Conservation (phyloP, 1,139 yeast species). For the Geotrichum fermentans region DNA sequence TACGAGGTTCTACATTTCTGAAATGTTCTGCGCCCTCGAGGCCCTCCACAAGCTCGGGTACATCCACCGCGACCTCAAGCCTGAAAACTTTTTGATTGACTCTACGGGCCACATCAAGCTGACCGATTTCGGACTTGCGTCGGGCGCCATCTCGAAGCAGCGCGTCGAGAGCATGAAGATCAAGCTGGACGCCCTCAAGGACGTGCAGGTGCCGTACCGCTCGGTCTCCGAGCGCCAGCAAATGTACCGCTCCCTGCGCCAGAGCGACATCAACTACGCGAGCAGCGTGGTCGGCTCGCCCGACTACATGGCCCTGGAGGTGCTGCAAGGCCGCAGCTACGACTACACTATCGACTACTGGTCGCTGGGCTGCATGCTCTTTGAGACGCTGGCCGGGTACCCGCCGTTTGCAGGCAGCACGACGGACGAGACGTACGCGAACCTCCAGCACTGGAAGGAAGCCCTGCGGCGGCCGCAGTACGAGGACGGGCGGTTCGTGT, state of each 20-base stretch:
- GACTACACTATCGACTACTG: constrained; percentile 97
- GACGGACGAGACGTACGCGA: constrained; percentile 91
- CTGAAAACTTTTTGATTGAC: constrained; percentile 93
- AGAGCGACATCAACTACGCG: constrained; percentile 68
- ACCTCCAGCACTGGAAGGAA: constrained; percentile 88
- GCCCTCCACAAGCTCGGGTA: constrained; percentile 92
- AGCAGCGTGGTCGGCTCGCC: constrained; percentile 97
- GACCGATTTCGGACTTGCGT: constrained; percentile 96
- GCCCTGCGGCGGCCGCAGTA: constrained; percentile 86
- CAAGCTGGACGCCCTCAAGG: constrained; percentile 72
- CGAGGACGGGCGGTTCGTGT: constrained; percentile 84
- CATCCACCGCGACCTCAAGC: constrained; percentile 95
- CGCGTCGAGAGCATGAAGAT: constrained; percentile 90
- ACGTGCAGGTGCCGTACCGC: constrained; percentile 58
- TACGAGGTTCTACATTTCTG: constrained; percentile 89
- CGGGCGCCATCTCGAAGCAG: constrained; percentile 90
- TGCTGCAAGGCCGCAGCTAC: constrained; percentile 86
- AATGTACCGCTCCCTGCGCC: constrained; percentile 70
- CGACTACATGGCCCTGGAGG: constrained; percentile 98
- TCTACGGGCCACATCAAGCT: constrained; percentile 92
- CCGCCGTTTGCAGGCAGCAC: constrained; percentile 96
- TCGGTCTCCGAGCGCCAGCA: constrained; percentile 84
- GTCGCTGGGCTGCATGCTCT: constrained; percentile 94
- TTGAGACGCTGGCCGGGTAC: constrained; percentile 88
- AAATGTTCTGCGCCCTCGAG: constrained; percentile 93